A percentile compares a stretch with the other conserved stretches of the same genome.
phyloP scores from a whole-genome alignment of 768 basidiomycete species.

The Rhizopogon sp. region DNA sequence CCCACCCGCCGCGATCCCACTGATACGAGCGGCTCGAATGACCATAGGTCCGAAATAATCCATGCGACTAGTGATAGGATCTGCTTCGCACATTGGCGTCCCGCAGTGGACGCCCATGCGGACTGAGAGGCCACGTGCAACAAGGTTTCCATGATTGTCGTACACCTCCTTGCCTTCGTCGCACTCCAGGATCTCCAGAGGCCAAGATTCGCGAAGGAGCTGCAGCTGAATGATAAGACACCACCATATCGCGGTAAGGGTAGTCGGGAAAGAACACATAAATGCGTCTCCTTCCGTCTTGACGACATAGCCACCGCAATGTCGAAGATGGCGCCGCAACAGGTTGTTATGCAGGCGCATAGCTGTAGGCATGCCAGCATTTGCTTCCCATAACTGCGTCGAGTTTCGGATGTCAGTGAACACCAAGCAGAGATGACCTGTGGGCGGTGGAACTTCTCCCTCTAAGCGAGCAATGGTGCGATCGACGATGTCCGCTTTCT shows the following conservation, averaged over 20 bases:
- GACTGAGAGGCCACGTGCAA: conserved; percentile 87
- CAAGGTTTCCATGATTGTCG: conserved; percentile 59
- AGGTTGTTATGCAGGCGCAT: conserved; percentile 88
- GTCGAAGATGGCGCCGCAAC: conserved; percentile 77
- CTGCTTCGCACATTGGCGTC: conserved; percentile 80
- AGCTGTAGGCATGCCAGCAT: conserved; percentile 91
- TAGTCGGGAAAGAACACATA: conserved; percentile 95
- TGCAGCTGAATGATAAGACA: conserved; percentile 81
- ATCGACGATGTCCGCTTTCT: conserved; percentile 50
- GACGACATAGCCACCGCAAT: conserved; percentile 96
- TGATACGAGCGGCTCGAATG: conserved; percentile 87
- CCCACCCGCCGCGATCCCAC: conserved; percentile 79
- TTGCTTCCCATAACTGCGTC: conserved; percentile 93
- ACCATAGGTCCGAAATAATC: conserved; percentile 98
- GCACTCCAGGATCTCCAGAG: conserved; percentile 86
- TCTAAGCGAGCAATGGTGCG: conserved; percentile 59
- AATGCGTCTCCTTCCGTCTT: conserved; percentile 99
- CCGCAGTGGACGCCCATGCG: conserved; percentile 99
- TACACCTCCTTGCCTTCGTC: conserved; percentile 82
- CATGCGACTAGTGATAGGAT: conserved; percentile 91
- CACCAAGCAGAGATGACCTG: conserved; percentile 84
- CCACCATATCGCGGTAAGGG: conserved; percentile 86
- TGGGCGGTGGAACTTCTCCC: conserved; percentile 78
- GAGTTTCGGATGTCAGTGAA: conserved; percentile 99
- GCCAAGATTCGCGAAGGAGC: conserved; percentile 83